Conservation (phyloP, 768 basidiomycete genomes). For the Cyclocybe aegerita region DNA sequence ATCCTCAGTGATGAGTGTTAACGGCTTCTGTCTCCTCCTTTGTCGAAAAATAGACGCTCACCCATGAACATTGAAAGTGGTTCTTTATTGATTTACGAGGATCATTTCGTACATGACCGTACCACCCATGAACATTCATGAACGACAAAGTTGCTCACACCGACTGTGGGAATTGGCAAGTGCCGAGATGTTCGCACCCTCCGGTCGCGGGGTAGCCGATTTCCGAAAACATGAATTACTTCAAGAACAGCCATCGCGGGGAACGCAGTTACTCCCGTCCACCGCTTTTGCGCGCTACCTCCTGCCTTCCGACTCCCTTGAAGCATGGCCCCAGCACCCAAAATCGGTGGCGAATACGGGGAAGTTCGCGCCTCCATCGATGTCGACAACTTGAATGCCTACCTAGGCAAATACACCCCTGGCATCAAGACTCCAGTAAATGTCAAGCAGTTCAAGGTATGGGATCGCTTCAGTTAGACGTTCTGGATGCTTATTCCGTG, state of each 20-base stretch:
- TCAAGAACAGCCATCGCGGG: no score
- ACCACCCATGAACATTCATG: no score
- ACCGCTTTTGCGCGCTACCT: background rate
- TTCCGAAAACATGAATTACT: constrained; percentile 1
- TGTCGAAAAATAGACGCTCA: no score
- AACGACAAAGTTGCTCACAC: no score
- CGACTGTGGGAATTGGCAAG: background rate
- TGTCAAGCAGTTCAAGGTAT: constrained; percentile 92
- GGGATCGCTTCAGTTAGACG: constrained; percentile 14
- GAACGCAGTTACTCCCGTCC: background rate
- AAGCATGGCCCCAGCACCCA: constrained; percentile 28
- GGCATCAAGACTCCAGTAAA: constrained; percentile 62
- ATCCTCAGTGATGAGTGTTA: no score
- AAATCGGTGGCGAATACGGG: constrained; percentile 76
- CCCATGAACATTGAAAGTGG: no score
- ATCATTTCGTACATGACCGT: no score
- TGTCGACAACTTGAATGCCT: constrained; percentile 58
- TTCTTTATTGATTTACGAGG: no score
- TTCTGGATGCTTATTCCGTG: background rate
- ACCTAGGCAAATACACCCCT: constrained; percentile 57
- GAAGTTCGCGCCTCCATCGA: constrained; percentile 72
- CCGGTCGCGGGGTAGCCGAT: constrained; percentile 4
- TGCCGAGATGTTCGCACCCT: background rate
- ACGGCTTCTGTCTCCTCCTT: no score
- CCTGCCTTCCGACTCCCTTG: constrained; percentile 1